Conservation (phyloP, 1,139 yeast species). For the Yamadazyma triangularis region DNA sequence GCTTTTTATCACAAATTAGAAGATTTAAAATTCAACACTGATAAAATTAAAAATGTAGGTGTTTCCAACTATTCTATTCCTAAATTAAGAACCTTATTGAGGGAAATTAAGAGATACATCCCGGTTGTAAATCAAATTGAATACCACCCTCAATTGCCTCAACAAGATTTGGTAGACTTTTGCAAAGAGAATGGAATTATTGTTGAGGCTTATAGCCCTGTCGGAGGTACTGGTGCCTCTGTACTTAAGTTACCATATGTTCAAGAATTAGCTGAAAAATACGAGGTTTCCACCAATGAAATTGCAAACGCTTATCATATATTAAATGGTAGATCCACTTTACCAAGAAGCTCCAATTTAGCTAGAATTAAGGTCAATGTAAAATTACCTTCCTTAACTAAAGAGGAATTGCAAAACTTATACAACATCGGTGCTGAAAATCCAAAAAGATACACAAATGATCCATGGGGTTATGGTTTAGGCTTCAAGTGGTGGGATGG, state of each 20-base stretch:
- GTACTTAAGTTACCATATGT: slow-evolving; percentile 29
- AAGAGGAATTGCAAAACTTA: slow-evolving; percentile 38
- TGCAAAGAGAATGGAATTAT: slow-evolving; percentile 36
- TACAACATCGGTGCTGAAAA: slow-evolving; percentile 39
- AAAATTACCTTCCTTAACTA: slow-evolving; percentile 34
- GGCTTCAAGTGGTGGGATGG: slow-evolving; percentile 37
- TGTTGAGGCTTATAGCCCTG: slow-evolving; percentile 68
- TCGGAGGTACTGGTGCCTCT: slow-evolving; percentile 62
- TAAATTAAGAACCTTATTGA: slow-evolving; percentile 33
- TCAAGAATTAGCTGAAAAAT: slow-evolving; percentile 39
- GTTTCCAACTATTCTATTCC: slow-evolving; percentile 37
- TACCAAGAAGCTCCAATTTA: slow-evolving; percentile 36
- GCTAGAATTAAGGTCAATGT: slow-evolving; percentile 29
- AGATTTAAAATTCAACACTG: slow-evolving; percentile 29
- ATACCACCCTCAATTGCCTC: slow-evolving; percentile 46
- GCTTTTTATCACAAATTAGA: slow-evolving; percentile 47
- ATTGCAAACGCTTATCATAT: slow-evolving; percentile 37
- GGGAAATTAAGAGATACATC: slow-evolving; percentile 17
- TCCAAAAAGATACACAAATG: slow-evolving; percentile 34
- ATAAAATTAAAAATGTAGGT: slow-evolving; percentile 35
- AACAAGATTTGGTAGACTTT: slow-evolving; percentile 32
- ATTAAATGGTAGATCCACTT: slow-evolving; percentile 25
- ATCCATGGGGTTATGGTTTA: slow-evolving; percentile 34
- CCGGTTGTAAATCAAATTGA: slow-evolving; percentile 44
- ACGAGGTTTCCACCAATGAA: slow-evolving; percentile 29